These are phyloP conservation scores for Dioscorea cayenensis DNA, from an alignment of 116 monocot species.

Conservation along the genomic window DNA sequence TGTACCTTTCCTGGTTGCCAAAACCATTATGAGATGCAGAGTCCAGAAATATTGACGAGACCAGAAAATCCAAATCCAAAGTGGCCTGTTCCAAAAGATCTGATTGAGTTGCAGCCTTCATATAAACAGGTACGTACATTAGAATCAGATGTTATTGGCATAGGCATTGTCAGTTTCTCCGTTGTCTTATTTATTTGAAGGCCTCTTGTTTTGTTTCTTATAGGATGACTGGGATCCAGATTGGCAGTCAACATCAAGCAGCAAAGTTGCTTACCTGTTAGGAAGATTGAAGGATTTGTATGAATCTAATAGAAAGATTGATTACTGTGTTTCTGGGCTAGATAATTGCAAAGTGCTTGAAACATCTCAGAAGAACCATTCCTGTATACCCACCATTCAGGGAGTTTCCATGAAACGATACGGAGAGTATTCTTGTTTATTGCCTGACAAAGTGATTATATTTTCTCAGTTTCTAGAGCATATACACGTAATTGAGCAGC, in stretches of 20 bases:
- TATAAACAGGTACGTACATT: slow-evolving; percentile 66
- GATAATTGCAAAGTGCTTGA: slow-evolving; percentile 7
- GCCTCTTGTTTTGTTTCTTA: slow-evolving; percentile 10
- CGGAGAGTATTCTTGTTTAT: slow-evolving; percentile 13
- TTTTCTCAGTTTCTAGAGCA: slow-evolving; percentile 99
- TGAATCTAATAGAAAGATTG: slow-evolving; percentile 38
- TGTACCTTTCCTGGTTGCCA: slow-evolving; percentile 88
- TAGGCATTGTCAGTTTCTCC: not conserved
- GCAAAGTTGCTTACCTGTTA: slow-evolving; percentile 85
- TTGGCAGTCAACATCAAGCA: slow-evolving; percentile 94
- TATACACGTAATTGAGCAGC: slow-evolving; percentile 90
- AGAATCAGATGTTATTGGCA: not conserved
- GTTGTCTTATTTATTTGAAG: not conserved
- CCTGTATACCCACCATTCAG: not conserved
- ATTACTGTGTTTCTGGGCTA: slow-evolving; percentile 19
- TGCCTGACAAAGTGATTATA: slow-evolving; percentile 82
- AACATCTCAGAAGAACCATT: slow-evolving; percentile 3
- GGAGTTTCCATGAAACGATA: slow-evolving; percentile 3
- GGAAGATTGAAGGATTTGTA: slow-evolving; percentile 58
- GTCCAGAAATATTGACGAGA: slow-evolving; percentile 78
- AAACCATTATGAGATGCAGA: slow-evolving; percentile 83
- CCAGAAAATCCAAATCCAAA: slow-evolving; percentile 99
- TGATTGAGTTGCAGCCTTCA: slow-evolving; percentile 98
- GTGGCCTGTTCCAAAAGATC: slow-evolving; percentile 98
- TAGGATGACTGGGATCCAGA: slow-evolving; percentile 96